Evolutionary conservation across 73 alveolate species (phyloP).

Genomic region (Paramecium sexaurelia): DNA sequence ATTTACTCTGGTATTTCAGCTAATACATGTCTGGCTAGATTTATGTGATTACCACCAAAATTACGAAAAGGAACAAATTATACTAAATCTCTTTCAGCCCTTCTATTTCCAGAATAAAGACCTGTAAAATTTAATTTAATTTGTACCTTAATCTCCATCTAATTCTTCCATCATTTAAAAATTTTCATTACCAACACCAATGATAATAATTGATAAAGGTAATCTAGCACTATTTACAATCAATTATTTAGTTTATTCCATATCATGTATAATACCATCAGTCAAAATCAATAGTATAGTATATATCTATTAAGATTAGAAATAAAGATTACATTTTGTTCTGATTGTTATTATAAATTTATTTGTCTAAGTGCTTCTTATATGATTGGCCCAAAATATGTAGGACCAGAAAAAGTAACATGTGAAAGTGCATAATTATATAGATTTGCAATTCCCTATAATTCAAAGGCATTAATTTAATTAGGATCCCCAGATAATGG

Average conservation of each 20-base stretch:
- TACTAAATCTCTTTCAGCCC: conserved; percentile 86
- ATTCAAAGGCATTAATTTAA: conserved; percentile 83
- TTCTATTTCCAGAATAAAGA: conserved; percentile 55
- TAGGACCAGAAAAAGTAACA: conserved; percentile 88
- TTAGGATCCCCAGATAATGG: conserved; percentile 83
- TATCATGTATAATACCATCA: conserved; percentile 92
- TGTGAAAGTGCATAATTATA: conserved; percentile 77
- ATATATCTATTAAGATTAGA: not conserved
- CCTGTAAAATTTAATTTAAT: conserved; percentile 42
- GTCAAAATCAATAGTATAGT: conserved; percentile 80
- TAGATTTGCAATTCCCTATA: conserved; percentile 76
- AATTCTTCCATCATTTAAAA: conserved; percentile 81
- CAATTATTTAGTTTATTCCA: conserved; percentile 80
- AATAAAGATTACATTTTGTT: not conserved
- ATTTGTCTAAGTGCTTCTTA: conserved; percentile 66
- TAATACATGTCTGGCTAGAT: conserved; percentile 92
- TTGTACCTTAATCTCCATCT: conserved; percentile 83
- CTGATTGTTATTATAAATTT: conserved; percentile 58
- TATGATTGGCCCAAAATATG: conserved; percentile 83
- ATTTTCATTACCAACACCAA: conserved; percentile 85
- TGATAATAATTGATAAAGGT: conserved; percentile 86
- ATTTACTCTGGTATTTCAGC: conserved; percentile 94
- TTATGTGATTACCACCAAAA: conserved; percentile 72
- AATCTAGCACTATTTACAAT: conserved; percentile 79
- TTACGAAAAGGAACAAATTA: conserved; percentile 88